Evolutionary conservation across 1,284 basidiomycete genomes (phyloP).

Genomic region (Sporisorium scitamineum): DNA sequence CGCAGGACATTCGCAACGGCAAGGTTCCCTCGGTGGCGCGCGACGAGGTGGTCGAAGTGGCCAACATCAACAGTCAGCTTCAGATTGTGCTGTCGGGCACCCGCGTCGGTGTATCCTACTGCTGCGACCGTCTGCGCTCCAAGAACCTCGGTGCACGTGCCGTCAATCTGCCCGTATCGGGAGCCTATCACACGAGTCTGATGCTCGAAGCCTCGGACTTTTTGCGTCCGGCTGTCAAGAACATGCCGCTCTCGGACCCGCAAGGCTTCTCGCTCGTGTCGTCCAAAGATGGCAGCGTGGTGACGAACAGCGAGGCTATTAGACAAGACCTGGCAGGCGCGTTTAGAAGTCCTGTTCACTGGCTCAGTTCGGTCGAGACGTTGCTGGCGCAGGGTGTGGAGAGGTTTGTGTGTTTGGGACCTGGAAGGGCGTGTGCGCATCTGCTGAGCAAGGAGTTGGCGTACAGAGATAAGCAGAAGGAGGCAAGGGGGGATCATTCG

Average conservation of each 20-base stretch:
- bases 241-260: conserved; percentile 58
- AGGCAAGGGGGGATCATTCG: conserved; percentile 17
- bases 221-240: conserved; percentile 48
- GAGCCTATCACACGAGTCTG: conserved; percentile 65
- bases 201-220: conserved; percentile 57
- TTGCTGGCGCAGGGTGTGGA: conserved; percentile 60
- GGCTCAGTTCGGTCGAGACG: conserved; percentile 59
- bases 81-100: conserved; percentile 67
- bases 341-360: conserved; percentile 57
- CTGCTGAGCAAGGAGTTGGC: conserved; percentile 66
- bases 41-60: conserved; percentile 66
- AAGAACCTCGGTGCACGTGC: conserved; percentile 64
- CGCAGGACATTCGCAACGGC: conserved; percentile 56
- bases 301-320: conserved; percentile 36
- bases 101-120: conserved; percentile 63
- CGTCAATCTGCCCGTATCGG: conserved; percentile 66
- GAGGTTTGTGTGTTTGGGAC: conserved; percentile 66
- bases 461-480: conserved; percentile 43
- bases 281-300: conserved; percentile 48
- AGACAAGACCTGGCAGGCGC: conserved; percentile 56
- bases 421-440: conserved; percentile 65
- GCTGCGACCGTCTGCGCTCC: conserved; percentile 61
- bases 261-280: conserved; percentile 52
- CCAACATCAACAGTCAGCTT: conserved; percentile 66
- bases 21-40: conserved; percentile 51